Evolutionary conservation across 371 early-diverging fungal species (phyloP), one percentile per base, ranked within the genome.

Genomic region (Apophysomyces ossiformis): DNA sequence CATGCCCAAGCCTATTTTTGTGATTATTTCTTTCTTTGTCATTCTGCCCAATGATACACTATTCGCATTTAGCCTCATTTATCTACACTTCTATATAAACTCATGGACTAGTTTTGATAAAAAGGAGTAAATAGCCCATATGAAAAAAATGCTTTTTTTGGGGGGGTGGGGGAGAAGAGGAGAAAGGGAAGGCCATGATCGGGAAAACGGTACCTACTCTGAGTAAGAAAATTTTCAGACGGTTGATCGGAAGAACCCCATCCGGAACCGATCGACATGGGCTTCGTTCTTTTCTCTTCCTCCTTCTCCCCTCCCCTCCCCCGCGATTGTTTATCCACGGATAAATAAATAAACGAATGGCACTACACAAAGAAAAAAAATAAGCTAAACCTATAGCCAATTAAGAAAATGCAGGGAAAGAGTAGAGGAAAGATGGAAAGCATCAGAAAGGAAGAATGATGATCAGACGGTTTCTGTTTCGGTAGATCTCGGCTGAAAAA

Each of bases 401-500:
- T 0, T 26, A 26, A 26, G 32, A 26, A 26, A 26, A 2, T 26
- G 32, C 32, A 26, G 32, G 32, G 32, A 26, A 26, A 26, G 32
- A 26, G 32, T 0, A 26, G 32, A 26, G 32, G 32, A 26, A 26
- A 26, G 32, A 26, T 26, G 32, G 3, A 26, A 26, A 26, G 32
- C 32, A 26, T 26, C 32, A 26, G 32, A 45, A 45, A 18, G 46
- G 46, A 18, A 6, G 13, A 45, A 13, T 13, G 43, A 12, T 18
- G 46, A 45, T 45, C 46, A 45, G 15, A 4, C 16, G 46, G 13
- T 43, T 43, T 43, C 15, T 43, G 9, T 43, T 45, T 45, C 46
- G 46, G 46, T 18, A 45, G 46, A 45, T 45, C 46, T 45, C 46
- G 46, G 46, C 46, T 45, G 2, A 45, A 45, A 45, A 13, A 45